phyloP scores from a whole-genome alignment of 176 grass and related monocot species.

The Puccinellia tenuiflora region DNA sequence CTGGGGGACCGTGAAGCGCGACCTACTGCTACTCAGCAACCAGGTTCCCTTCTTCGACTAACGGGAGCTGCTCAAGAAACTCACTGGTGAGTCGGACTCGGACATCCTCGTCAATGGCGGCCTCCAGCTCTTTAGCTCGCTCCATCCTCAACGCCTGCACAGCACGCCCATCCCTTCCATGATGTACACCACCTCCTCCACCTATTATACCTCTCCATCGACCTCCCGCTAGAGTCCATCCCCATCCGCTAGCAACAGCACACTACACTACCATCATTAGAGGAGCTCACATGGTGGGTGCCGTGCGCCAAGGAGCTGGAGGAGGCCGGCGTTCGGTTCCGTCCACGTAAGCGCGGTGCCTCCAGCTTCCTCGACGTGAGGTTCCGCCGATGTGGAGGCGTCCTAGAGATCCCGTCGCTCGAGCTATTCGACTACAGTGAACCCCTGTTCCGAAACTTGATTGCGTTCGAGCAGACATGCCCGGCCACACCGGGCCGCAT shows the following conservation, averaged over 20 bases:
- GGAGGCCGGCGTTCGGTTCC: constrained; percentile 28
- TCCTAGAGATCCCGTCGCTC: constrained; percentile 42
- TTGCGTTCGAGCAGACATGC: too few species aligned
- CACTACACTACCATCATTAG: too few species aligned
- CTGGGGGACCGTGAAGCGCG: not conserved
- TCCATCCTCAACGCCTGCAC: too few species aligned
- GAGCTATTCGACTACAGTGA: constrained; percentile 25
- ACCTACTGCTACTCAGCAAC: constrained; percentile 2
- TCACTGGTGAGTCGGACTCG: too few species aligned
- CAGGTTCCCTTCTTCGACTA: not conserved
- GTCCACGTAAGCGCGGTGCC: too few species aligned
- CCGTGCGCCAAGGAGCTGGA: constrained; percentile 38
- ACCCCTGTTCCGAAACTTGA: constrained; percentile 22
- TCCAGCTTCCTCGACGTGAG: constrained; percentile 30
- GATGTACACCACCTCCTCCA: constrained; percentile 6
- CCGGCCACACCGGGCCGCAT: not conserved
- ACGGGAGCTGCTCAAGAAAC: not conserved
- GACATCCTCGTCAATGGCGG: not conserved
- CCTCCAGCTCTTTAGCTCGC: not conserved
- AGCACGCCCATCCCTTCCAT: not conserved
- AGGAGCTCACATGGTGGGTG: not conserved
- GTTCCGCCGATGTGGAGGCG: not conserved
- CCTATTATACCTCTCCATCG: not conserved
- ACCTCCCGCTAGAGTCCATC: not conserved
- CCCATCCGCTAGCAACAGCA: not conserved